A percentile compares a stretch with the other conserved stretches of the same genome.
phyloP scores from a whole-genome alignment of 805 yeast species.

The Alloascoidea hylecoeti region DNA sequence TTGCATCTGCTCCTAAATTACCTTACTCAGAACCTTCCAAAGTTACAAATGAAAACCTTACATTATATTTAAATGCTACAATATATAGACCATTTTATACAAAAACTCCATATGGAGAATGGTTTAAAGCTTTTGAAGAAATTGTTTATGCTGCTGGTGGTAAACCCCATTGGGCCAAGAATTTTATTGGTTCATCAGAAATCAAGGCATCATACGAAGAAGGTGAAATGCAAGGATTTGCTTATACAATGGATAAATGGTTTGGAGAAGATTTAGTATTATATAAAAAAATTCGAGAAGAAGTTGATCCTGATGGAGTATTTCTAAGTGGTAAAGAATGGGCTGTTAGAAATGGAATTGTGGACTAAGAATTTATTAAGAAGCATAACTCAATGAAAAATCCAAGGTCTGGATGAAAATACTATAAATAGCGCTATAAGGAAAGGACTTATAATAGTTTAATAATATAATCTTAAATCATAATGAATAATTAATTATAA shows the following conservation, averaged over 20 bases:
- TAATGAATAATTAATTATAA: no score
- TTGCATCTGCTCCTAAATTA: constrained; percentile 68
- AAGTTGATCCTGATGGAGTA: constrained; percentile 70
- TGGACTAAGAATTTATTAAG: no score
- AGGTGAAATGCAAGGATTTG: constrained; percentile 73
- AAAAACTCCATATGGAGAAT: constrained; percentile 57
- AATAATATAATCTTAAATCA: no score
- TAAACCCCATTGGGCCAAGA: constrained; percentile 98
- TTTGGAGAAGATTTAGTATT: constrained; percentile 54
- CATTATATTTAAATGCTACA: constrained; percentile 84
- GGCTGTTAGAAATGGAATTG: constrained; percentile 70
- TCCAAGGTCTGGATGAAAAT: no score
- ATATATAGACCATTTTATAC: constrained; percentile 88
- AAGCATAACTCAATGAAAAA: no score
- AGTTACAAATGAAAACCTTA: constrained; percentile 60
- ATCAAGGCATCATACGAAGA: constrained; percentile 19
- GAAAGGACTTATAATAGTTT: no score
- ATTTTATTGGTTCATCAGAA: constrained; percentile 53
- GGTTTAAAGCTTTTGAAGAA: constrained; percentile 78
- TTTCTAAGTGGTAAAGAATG: constrained; percentile 69
- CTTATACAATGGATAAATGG: constrained; percentile 58
- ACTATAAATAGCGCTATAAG: no score
- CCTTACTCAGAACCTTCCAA: constrained; percentile 32
- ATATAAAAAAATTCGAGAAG: constrained; percentile 49
- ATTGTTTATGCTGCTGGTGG: constrained; percentile 72